Conservation (phyloP, 2,329 filamentous ascomycete genomes). For the Colletotrichum costaricense region DNA sequence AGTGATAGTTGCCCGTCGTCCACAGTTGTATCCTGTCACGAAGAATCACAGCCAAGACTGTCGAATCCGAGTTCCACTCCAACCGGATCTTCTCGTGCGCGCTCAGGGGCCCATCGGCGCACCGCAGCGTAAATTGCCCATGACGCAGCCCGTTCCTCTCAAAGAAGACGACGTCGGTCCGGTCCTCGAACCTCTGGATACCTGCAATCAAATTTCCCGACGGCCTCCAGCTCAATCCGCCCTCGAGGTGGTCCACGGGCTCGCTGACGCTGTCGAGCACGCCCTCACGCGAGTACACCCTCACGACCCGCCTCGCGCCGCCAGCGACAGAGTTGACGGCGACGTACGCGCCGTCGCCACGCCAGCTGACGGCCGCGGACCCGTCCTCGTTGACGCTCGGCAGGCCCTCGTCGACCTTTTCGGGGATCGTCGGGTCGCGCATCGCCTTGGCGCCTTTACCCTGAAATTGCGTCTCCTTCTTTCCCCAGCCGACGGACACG, state of each 20-base stretch:
- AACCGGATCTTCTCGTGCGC: constrained; percentile 72
- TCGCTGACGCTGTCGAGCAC: constrained; percentile 93
- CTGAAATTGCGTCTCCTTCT: constrained; percentile 97
- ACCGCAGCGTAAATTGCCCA: constrained; percentile 87
- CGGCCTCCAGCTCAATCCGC: constrained; percentile 89
- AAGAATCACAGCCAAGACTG: constrained; percentile 85
- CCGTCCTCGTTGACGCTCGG: constrained; percentile 81
- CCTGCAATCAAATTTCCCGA: constrained; percentile 91
- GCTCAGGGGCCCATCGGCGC: constrained; percentile 65
- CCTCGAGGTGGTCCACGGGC: constrained; percentile 92
- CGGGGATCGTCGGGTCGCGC: constrained; percentile 93
- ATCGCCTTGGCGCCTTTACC: constrained; percentile 88
- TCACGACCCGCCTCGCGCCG: constrained; percentile 79
- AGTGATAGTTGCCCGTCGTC: constrained; percentile 98
- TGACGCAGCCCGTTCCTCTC: constrained; percentile 98
- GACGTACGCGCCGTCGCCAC: constrained; percentile 92
- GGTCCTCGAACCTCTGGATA: constrained; percentile 76
- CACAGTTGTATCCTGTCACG: constrained; percentile 86
- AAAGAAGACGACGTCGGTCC: constrained; percentile 91
- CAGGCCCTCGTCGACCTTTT: constrained; percentile 86
- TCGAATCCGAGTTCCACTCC: constrained; percentile 93
- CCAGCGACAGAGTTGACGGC: constrained; percentile 85
- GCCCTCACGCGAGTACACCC: constrained; percentile 92
- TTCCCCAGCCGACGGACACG: constrained; percentile 98
- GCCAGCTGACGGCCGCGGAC: constrained; percentile 84